phyloP scores from a whole-genome alignment of 306 rosid species.

The Hippophae gyantsensis region DNA sequence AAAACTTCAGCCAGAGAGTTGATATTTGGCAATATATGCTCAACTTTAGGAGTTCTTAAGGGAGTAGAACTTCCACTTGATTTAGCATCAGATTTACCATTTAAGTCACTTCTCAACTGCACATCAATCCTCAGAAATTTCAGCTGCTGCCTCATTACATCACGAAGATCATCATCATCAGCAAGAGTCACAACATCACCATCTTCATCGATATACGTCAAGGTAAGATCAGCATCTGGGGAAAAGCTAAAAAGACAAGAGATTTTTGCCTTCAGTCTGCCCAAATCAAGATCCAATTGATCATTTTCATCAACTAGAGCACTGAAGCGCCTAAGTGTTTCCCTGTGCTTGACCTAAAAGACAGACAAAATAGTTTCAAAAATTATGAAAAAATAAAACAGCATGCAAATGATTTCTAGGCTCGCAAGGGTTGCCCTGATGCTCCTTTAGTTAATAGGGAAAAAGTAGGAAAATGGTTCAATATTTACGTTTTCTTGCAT shows the following conservation, averaged over 20 bases:
- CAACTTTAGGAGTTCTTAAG: constrained; percentile 20
- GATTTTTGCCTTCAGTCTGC: constrained; percentile 44
- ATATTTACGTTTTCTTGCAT: no score
- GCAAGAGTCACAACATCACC: constrained; percentile 74
- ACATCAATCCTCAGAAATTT: constrained; percentile 64
- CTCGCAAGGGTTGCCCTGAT: background rate
- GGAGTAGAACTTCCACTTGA: constrained; percentile 56
- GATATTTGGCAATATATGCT: constrained; percentile 7
- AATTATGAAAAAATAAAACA: background rate
- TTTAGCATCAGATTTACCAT: constrained; percentile 23
- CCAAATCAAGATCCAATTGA: constrained; percentile 59
- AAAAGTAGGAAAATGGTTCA: background rate
- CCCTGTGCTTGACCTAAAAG: constrained; percentile 56
- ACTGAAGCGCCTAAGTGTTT: constrained; percentile 69
- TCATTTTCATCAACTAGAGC: constrained; percentile 35
- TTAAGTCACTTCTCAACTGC: constrained; percentile 23
- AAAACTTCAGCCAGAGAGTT: constrained; percentile 24
- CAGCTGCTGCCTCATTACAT: constrained; percentile 55
- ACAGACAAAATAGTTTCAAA: constrained; percentile 1
- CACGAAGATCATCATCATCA: constrained; percentile 71
- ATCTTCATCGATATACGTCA: constrained; percentile 84
- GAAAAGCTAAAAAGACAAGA: constrained; percentile 40
- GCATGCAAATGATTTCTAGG: background rate
- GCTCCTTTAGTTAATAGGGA: background rate
- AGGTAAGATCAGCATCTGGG: constrained; percentile 35